Conservation (phyloP, 345 rosid genomes). For the Citrus sinensis region DNA sequence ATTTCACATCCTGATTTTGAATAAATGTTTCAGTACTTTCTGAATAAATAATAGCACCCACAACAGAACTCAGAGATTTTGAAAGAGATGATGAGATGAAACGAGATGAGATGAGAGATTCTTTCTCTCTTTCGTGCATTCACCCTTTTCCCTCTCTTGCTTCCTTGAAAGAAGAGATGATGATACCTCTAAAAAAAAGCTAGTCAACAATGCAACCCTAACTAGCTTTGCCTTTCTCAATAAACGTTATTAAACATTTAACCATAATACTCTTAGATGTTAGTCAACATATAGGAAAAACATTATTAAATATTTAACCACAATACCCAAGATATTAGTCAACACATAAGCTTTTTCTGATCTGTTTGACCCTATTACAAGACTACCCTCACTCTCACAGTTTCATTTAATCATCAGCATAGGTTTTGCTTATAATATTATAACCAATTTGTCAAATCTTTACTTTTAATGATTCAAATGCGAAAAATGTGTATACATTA, state of each 20-base stretch:
- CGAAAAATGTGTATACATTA: no score
- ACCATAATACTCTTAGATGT: background rate
- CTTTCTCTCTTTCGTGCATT: background rate
- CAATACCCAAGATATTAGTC: no score
- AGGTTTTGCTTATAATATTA: background rate
- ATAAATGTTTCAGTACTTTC: background rate
- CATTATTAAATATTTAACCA: background rate
- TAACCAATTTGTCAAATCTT: no score
- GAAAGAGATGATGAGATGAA: background rate
- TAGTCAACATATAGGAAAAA: background rate
- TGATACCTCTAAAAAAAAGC: background rate
- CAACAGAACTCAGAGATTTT: background rate
- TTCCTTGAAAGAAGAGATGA: background rate
- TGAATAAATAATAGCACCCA: background rate
- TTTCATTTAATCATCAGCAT: background rate
- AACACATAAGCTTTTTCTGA: background rate
- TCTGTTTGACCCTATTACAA: background rate
- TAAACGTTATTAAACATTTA: background rate
- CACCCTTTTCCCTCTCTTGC: background rate
- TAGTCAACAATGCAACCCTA: background rate
- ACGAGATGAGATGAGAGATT: constrained; percentile 7
- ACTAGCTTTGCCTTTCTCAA: constrained; percentile 1
- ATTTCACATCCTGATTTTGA: background rate
- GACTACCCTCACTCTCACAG: background rate
- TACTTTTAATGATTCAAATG: no score